Evolutionary conservation across 2,329 filamentous ascomycete species (phyloP).

Genomic region (Hymenoscyphus linearis): DNA sequence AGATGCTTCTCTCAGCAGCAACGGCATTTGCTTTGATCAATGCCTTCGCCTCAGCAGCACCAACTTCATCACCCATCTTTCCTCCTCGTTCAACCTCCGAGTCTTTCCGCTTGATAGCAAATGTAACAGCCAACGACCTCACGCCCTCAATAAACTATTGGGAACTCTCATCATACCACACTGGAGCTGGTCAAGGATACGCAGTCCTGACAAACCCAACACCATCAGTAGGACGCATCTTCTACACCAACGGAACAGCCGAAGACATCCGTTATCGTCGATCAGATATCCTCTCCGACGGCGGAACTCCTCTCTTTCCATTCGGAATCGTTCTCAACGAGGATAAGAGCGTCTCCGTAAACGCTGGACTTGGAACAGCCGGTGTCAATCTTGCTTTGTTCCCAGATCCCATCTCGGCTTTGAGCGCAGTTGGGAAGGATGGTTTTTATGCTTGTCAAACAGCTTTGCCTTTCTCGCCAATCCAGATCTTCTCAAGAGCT

Average conservation of each 20-base stretch:
- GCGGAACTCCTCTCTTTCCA: slow-evolving; percentile 36
- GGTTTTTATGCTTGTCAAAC: slow-evolving; percentile 41
- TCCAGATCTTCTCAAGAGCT: slow-evolving; percentile 37
- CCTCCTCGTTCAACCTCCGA: slow-evolving; percentile 12
- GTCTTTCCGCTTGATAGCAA: slow-evolving; percentile 39
- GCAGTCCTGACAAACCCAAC: slow-evolving; percentile 33
- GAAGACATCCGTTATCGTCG: slow-evolving; percentile 30
- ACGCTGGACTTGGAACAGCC: slow-evolving; percentile 36
- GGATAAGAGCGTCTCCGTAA: slow-evolving; percentile 31
- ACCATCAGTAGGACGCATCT: slow-evolving; percentile 31
- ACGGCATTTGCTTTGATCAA: slow-evolving; percentile 7
- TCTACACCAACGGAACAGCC: slow-evolving; percentile 47
- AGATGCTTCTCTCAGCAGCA: slow-evolving; percentile 1
- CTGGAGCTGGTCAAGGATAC: slow-evolving; percentile 38
- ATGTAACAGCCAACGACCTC: slow-evolving; percentile 40
- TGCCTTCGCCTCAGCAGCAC: slow-evolving; percentile 13
- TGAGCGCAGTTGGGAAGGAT: slow-evolving; percentile 26
- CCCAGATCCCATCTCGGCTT: slow-evolving; percentile 33
- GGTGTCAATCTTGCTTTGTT: slow-evolving; percentile 34
- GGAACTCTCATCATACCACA: slow-evolving; percentile 39
- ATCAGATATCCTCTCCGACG: slow-evolving; percentile 38
- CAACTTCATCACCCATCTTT: slow-evolving; percentile 13
- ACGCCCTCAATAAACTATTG: slow-evolving; percentile 38
- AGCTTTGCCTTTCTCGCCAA: slow-evolving; percentile 38
- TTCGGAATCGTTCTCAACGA: slow-evolving; percentile 34